A percentile compares a stretch with the other conserved stretches of the same genome.
Conservation (phyloP, 2,329 filamentous ascomycete species). For the Botrytis aclada region DNA sequence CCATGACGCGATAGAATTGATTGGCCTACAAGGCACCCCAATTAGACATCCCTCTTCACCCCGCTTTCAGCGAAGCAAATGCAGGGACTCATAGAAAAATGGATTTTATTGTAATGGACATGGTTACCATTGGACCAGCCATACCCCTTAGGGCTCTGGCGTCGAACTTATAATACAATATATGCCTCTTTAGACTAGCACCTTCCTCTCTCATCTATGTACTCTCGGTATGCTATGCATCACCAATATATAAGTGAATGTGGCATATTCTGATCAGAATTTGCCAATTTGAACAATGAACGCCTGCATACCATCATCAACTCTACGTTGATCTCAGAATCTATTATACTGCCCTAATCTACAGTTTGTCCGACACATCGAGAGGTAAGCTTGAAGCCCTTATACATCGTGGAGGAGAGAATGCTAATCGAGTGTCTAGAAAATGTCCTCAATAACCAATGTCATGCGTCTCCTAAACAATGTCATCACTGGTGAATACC, state of each 20-base stretch:
- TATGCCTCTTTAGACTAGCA: too few relatives aligned
- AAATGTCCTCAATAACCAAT: not conserved
- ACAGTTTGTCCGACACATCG: not conserved
- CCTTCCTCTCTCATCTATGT: too few relatives aligned
- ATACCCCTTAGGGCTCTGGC: too few relatives aligned
- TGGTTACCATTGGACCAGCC: too few relatives aligned
- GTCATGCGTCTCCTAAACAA: not conserved
- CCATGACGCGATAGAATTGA: not conserved
- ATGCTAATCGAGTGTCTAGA: not conserved
- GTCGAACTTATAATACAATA: too few relatives aligned
- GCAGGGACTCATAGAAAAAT: too few relatives aligned
- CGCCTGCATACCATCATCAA: not conserved
- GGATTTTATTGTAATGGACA: too few relatives aligned
- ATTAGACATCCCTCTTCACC: not conserved
- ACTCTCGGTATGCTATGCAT: not conserved
- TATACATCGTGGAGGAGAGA: not conserved
- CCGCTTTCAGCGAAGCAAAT: constrained; percentile 1
- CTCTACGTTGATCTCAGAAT: not conserved
- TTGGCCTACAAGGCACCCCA: not conserved
- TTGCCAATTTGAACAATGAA: not conserved
- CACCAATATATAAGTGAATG: not conserved
- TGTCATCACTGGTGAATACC: not conserved
- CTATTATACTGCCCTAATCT: not conserved
- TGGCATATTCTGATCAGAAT: not conserved
- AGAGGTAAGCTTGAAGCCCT: not conserved